Percentiles rank a stretch among this genome's conserved stretches.
phyloP scores from a whole-genome alignment of 495 filamentous ascomycete species.

The Aspergillus sclerotiicarbonarius region DNA sequence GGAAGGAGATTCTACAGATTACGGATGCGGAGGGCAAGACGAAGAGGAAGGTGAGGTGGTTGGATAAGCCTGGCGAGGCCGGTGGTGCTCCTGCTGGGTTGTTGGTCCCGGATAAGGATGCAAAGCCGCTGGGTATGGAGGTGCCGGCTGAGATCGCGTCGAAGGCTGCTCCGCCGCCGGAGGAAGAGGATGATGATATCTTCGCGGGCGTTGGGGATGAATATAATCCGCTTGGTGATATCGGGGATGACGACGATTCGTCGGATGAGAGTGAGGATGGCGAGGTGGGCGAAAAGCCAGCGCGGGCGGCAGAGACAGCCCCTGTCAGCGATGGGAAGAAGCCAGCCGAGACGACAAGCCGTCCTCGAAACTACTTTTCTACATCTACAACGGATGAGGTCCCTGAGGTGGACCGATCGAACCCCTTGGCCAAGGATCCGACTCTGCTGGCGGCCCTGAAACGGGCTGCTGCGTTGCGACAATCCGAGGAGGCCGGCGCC shows the following conservation, averaged over 20 bases:
- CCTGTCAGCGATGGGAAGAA: not conserved
- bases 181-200: conserved; percentile 67
- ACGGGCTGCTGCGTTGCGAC: conserved; percentile 73
- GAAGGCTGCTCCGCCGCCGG: conserved; percentile 36
- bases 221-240: conserved; percentile 80
- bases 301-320: not conserved
- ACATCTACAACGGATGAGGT: conserved; percentile 32
- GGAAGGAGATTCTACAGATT: conserved; percentile 80
- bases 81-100: conserved; percentile 36
- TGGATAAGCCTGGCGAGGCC: conserved; percentile 44
- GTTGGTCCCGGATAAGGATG: conserved; percentile 63
- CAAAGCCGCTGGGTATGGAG: conserved; percentile 73
- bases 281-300: conserved; percentile 20
- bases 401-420: conserved; percentile 31
- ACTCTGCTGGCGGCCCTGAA: conserved; percentile 79
- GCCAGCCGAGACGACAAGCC: conserved; percentile 25
- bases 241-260: conserved; percentile 55
- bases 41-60: conserved; percentile 71
- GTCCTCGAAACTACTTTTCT: conserved; percentile 44
- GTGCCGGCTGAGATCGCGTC: conserved; percentile 57
- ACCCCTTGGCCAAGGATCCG: conserved; percentile 65
- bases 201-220: conserved; percentile 85
- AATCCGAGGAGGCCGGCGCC: conserved; percentile 34
- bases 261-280: conserved; percentile 52
- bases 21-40: conserved; percentile 84